phyloP scores from a whole-genome alignment of 148 eudicot genomes.

The Rhododendron vialii region DNA sequence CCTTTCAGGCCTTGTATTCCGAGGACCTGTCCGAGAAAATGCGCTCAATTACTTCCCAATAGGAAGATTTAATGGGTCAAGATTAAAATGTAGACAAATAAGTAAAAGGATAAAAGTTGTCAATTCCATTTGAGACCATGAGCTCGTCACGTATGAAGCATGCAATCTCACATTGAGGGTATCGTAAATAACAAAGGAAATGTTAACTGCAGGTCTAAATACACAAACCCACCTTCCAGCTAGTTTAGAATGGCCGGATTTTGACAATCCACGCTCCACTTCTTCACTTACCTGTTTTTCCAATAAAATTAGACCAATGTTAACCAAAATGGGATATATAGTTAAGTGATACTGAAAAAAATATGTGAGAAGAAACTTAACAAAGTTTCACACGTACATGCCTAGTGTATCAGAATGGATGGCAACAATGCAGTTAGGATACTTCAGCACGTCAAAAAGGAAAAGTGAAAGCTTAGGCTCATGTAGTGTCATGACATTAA shows the following conservation, averaged over 20 bases:
- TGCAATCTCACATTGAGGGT: too few relatives aligned
- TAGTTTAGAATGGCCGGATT: constrained; percentile 20
- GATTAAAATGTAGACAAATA: too few relatives aligned
- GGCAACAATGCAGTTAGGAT: neutral
- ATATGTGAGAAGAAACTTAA: neutral
- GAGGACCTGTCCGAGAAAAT: too few relatives aligned
- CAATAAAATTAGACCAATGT: neutral
- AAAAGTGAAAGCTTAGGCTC: neutral
- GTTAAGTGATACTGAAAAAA: too few relatives aligned
- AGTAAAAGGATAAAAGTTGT: too few relatives aligned
- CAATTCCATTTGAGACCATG: too few relatives aligned
- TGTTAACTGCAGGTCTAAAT: neutral
- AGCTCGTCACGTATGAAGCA: too few relatives aligned
- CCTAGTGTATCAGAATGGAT: neutral
- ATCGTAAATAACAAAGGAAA: too few relatives aligned
- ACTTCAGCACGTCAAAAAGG: neutral
- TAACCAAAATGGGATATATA: neutral
- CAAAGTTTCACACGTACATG: neutral
- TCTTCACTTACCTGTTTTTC: constrained; percentile 37
- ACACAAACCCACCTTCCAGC: constrained; percentile 18
- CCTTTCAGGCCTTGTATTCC: too few relatives aligned
- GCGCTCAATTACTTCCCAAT: too few relatives aligned
- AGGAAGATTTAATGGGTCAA: too few relatives aligned
- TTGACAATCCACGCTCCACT: constrained; percentile 37
- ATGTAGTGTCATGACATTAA: neutral